Conservation (phyloP, 805 yeast species). For the Lipomyces lipofer region DNA sequence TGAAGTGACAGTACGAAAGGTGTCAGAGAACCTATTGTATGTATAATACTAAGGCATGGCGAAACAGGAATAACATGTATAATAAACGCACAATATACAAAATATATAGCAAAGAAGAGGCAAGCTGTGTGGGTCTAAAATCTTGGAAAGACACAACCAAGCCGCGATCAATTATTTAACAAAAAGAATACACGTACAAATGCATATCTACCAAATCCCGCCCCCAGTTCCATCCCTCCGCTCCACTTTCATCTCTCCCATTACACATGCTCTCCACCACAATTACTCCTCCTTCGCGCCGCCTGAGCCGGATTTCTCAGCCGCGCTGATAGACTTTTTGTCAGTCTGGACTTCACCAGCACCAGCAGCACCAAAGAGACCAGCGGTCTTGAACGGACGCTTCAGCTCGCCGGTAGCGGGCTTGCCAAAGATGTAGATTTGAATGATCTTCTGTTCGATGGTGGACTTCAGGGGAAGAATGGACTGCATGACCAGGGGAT, state of each 20-base stretch:
- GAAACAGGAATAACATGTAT: too few species aligned
- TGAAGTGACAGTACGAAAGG: too few species aligned
- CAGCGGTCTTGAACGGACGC: conserved; percentile 92
- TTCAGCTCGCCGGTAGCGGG: conserved; percentile 86
- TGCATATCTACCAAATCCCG: too few species aligned
- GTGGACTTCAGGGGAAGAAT: conserved; percentile 88
- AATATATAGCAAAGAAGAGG: too few species aligned
- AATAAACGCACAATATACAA: too few species aligned
- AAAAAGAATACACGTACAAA: too few species aligned
- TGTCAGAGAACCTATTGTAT: too few species aligned
- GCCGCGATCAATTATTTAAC: too few species aligned
- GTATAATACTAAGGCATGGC: too few species aligned
- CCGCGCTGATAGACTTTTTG: conserved; percentile 79
- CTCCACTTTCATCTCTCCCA: background rate
- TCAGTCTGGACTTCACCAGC: conserved; percentile 66
- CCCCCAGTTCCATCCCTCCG: background rate
- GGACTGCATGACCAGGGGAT: conserved; percentile 94
- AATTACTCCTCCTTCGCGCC: conserved; percentile 88
- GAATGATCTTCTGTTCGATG: conserved; percentile 83
- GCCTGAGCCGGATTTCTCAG: conserved; percentile 75
- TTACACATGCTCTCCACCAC: too few species aligned
- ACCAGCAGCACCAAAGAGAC: conserved; percentile 59
- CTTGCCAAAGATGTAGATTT: conserved; percentile 82
- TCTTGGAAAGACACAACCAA: too few species aligned
- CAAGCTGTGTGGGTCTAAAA: too few species aligned